phyloP scores from a whole-genome alignment of 176 grass and related monocot genomes.

The Carex cristatella region DNA sequence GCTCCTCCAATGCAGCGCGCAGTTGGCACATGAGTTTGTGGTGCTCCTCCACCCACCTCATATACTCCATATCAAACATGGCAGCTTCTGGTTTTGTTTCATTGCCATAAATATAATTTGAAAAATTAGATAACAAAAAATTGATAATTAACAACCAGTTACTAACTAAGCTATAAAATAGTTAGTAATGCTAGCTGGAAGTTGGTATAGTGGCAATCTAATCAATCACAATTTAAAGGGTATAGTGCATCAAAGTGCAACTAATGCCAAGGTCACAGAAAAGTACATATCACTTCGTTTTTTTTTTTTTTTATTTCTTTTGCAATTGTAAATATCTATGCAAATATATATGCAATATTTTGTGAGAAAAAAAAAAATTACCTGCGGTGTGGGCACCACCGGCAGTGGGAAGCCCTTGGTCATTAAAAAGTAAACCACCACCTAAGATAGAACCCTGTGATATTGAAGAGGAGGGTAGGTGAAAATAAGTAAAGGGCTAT shows the following conservation, averaged over 20 bases:
- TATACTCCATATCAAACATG: conserved; percentile 56
- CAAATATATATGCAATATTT: background rate
- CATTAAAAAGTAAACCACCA: background rate
- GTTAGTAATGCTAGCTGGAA: background rate
- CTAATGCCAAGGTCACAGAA: background rate
- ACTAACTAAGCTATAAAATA: background rate
- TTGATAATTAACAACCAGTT: background rate
- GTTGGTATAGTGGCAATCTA: background rate
- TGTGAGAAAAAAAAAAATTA: background rate
- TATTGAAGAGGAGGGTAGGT: background rate
- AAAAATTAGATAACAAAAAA: background rate
- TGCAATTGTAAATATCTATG: background rate
- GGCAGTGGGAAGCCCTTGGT: background rate
- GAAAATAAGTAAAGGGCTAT: background rate
- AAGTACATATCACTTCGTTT: background rate
- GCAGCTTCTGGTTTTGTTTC: conserved; percentile 28
- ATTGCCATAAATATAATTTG: background rate
- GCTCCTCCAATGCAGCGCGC: conserved; percentile 44
- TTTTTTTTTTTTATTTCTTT: background rate
- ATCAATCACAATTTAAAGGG: background rate
- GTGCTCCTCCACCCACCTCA: conserved; percentile 65
- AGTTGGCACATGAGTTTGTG: conserved; percentile 62
- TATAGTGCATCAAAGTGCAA: background rate
- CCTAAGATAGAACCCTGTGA: background rate
- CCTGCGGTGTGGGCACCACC: background rate